Conservation (phyloP, 108 stramenopile species). For the Craspedostauros australis region DNA sequence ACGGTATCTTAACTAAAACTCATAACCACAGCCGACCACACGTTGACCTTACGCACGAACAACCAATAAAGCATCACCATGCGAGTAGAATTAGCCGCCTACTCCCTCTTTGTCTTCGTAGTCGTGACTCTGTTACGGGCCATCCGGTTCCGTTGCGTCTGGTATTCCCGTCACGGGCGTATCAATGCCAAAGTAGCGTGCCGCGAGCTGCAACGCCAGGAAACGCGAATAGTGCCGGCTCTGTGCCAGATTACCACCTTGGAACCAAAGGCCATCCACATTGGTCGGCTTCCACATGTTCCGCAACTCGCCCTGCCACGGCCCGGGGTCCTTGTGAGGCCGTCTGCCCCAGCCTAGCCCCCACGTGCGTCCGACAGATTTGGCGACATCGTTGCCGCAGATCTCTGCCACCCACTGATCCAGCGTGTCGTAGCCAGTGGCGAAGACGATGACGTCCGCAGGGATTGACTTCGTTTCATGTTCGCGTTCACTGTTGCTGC, state of each 20-base stretch:
- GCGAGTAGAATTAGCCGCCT: no score
- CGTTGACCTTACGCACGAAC: no score
- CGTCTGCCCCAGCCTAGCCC: constrained; percentile 10
- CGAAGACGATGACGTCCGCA: constrained; percentile 28
- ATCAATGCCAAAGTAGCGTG: neutral
- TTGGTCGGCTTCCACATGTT: constrained; percentile 27
- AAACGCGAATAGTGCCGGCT: constrained; percentile 12
- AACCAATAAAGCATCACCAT: no score
- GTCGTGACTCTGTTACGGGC: no score
- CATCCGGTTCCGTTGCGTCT: no score
- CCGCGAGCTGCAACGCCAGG: constrained; percentile 13
- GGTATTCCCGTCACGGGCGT: no score
- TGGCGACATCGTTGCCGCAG: constrained; percentile 15
- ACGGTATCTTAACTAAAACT: no score
- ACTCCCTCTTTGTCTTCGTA: no score
- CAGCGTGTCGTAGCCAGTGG: constrained; percentile 29
- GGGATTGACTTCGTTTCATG: no score
- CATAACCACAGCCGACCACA: no score
- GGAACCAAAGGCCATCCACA: constrained; percentile 19
- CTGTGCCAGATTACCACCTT: constrained; percentile 20
- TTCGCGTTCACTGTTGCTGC: neutral
- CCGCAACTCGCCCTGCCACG: constrained; percentile 26
- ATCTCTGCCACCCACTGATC: constrained; percentile 12
- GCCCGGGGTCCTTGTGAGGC: constrained; percentile 21
- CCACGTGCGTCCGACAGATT: constrained; percentile 17